Evolutionary conservation across 2,329 filamentous ascomycete species (phyloP).

Genomic region (Daldinia eschscholtzii): DNA sequence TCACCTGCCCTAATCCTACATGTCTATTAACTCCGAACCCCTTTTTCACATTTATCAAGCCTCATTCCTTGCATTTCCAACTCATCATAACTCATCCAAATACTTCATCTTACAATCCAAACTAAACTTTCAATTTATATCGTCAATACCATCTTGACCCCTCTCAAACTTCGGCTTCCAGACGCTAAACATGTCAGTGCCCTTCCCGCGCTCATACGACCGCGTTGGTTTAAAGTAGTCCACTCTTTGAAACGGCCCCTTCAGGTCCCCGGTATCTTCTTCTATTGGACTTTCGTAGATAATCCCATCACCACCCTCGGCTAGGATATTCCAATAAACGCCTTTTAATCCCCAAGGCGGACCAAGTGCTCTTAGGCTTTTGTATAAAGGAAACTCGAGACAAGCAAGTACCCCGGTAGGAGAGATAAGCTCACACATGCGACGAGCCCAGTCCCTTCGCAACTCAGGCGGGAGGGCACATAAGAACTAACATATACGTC

Average conservation of each 20-base stretch:
- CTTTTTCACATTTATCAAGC: neutral
- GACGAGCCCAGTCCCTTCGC: constrained; percentile 26
- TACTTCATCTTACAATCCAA: neutral
- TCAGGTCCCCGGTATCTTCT: neutral
- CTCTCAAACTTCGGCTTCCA: constrained; percentile 14
- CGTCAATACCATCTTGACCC: neutral
- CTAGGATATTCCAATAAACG: constrained; percentile 28
- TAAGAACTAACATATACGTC: constrained; percentile 19
- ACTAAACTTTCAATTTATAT: neutral
- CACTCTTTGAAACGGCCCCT: constrained; percentile 24
- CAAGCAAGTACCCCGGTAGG: constrained; percentile 25
- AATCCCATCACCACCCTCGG: constrained; percentile 25
- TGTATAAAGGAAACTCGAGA: constrained; percentile 33
- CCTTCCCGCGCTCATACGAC: constrained; percentile 24
- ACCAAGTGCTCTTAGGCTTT: constrained; percentile 20
- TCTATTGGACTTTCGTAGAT: constrained; percentile 9
- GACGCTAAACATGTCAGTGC: constrained; percentile 32
- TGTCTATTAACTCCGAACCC: constrained; percentile 2
- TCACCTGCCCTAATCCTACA: neutral
- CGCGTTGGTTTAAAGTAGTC: constrained; percentile 23
- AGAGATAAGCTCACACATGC: constrained; percentile 31
- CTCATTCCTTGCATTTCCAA: neutral
- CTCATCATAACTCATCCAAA: neutral
- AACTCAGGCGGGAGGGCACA: constrained; percentile 27
- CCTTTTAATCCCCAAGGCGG: constrained; percentile 32